phyloP scores from a whole-genome alignment of 495 filamentous ascomycete genomes.

The Neurospora sp. region DNA sequence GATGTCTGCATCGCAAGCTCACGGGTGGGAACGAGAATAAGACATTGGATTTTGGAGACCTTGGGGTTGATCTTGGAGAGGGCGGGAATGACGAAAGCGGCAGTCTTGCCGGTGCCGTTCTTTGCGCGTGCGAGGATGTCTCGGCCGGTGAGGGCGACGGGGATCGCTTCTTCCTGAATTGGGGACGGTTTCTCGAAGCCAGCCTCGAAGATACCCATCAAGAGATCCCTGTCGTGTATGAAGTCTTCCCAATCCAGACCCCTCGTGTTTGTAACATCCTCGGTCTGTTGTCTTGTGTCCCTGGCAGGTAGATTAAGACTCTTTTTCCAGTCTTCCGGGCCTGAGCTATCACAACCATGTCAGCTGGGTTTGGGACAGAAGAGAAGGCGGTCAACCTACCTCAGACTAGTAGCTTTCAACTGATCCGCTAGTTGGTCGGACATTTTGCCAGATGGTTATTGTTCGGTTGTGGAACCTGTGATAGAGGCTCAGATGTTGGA shows the following conservation, averaged over 20 bases:
- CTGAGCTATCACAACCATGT: slow-evolving; percentile 35
- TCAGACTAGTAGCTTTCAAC: slow-evolving; percentile 60
- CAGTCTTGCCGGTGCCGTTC: slow-evolving; percentile 97
- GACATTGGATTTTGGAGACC: slow-evolving; percentile 84
- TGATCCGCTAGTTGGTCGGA: slow-evolving; percentile 52
- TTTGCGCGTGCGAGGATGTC: slow-evolving; percentile 96
- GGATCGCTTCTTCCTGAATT: slow-evolving; percentile 98
- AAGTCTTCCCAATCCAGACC: slow-evolving; percentile 97
- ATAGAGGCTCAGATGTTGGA: background rate
- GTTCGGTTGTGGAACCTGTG: background rate
- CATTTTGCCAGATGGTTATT: slow-evolving; percentile 21
- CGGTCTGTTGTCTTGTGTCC: slow-evolving; percentile 85
- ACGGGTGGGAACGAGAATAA: slow-evolving; percentile 93
- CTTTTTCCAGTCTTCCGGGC: slow-evolving; percentile 67
- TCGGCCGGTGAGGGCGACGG: slow-evolving; percentile 86
- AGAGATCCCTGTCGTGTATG: slow-evolving; percentile 79
- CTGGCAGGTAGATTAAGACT: slow-evolving; percentile 67
- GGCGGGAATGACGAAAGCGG: slow-evolving; percentile 93
- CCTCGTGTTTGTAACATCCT: slow-evolving; percentile 98
- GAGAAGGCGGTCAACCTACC: slow-evolving; percentile 35
- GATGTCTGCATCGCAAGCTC: slow-evolving; percentile 98
- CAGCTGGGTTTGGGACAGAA: slow-evolving; percentile 10
- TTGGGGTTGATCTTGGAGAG: slow-evolving; percentile 94
- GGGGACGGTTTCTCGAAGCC: slow-evolving; percentile 98
- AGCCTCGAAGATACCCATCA: slow-evolving; percentile 99